phyloP scores from a whole-genome alignment of 768 basidiomycete species.

The Tulasnella sp. region DNA sequence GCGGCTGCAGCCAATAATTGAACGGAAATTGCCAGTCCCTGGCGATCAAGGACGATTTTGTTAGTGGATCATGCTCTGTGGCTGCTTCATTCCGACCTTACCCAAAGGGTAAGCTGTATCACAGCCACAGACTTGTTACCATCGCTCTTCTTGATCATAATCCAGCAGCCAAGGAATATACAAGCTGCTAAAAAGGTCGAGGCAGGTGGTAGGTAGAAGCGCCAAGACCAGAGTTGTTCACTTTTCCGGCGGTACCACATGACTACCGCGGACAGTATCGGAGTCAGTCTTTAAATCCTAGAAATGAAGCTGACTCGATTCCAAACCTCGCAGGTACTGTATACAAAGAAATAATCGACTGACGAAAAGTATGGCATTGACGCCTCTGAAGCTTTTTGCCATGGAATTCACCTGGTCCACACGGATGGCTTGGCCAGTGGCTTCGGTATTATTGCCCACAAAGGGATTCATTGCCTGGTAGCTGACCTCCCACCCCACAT shows the following conservation, averaged over 20 bases:
- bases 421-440: background rate
- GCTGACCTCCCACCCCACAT: background rate
- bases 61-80: background rate
- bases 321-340: background rate
- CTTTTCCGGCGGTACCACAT: background rate
- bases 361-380: background rate
- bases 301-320: background rate
- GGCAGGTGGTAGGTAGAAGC: background rate
- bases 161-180: background rate
- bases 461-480: background rate
- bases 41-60: background rate
- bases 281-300: background rate
- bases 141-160: background rate
- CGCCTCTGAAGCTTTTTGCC: background rate
- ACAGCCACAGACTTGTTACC: background rate
- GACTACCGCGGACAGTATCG: background rate
- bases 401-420: background rate
- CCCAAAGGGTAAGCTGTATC: background rate
- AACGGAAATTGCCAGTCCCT: background rate
- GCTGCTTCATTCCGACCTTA: background rate
- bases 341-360: background rate
- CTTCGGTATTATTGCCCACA: background rate
- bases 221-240: background rate
- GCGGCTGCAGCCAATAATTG: background rate
- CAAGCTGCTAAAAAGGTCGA: background rate